Evolutionary conservation across 768 basidiomycete genomes (phyloP).

Genomic region (Termitomyces heimii): DNA sequence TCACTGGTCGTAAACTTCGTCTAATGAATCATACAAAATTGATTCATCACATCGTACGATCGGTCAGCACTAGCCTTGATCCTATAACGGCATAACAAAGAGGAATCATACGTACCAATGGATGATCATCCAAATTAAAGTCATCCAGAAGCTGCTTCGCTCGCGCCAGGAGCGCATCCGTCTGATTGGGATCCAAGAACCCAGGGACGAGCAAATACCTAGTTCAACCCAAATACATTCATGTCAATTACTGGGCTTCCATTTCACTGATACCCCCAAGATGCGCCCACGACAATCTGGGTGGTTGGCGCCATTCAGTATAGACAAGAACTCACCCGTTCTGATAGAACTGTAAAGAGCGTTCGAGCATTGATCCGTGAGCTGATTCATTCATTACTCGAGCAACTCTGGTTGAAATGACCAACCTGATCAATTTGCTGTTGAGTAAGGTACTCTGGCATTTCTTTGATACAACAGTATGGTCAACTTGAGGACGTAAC

Average conservation of each 20-base stretch:
- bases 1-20: constrained; percentile 88
- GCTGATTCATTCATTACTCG: background rate
- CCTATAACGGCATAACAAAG: background rate
- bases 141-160: constrained; percentile 73
- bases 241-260: background rate
- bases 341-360: constrained; percentile 40
- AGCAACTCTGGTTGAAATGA: background rate
- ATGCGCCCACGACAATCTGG: background rate
- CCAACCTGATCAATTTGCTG: constrained; percentile 55
- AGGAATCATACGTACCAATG: constrained; percentile 46
- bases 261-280: background rate
- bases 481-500: background rate
- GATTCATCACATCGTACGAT: background rate
- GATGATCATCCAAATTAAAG: constrained; percentile 75
- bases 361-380: background rate
- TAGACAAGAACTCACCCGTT: constrained; percentile 40
- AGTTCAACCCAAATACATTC: constrained; percentile 19
- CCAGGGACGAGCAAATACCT: constrained; percentile 72
- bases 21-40: constrained; percentile 27
- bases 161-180: constrained; percentile 56
- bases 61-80: background rate
- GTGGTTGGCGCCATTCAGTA: background rate
- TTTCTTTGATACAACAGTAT: constrained; percentile 3
- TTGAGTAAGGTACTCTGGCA: constrained; percentile 45
- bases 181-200: constrained; percentile 61